Conservation (phyloP, 257 asterid genomes). For the Asclepias syriaca region DNA sequence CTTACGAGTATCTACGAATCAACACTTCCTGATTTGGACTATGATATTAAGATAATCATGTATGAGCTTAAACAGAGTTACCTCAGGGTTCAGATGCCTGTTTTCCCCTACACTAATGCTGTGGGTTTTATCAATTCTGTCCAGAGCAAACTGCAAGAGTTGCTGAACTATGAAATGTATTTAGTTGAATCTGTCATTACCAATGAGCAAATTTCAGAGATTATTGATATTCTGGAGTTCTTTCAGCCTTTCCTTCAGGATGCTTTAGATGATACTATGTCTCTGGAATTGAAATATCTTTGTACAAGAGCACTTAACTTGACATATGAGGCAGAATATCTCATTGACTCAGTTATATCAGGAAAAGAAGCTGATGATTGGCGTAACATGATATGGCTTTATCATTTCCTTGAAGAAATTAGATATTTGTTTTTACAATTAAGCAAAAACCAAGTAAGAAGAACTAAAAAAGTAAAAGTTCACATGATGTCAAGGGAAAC, state of each 20-base stretch:
- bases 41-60: constrained; percentile 1
- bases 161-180: background rate
- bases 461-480: too few species aligned
- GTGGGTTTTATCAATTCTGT: constrained; percentile 8
- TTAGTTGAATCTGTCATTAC: too few species aligned
- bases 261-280: background rate
- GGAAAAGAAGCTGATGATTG: background rate
- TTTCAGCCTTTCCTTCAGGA: background rate
- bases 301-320: too few species aligned
- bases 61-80: background rate
- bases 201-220: too few species aligned
- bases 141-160: background rate
- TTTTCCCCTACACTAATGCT: constrained; percentile 7
- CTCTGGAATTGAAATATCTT: too few species aligned
- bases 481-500: background rate
- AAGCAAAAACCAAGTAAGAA: background rate
- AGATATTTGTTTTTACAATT: background rate
- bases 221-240: too few species aligned
- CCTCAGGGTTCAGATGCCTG: background rate
- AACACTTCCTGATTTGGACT: background rate
- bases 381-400: background rate
- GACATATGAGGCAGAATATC: constrained; percentile 11
- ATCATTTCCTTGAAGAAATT: background rate
- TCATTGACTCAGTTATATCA: constrained; percentile 5
- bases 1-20: too few species aligned